Evolutionary conservation across 2,329 filamentous ascomycete genomes (phyloP), one percentile per base, ranked within the genome.

Genomic region (Aspergillus ibericus): DNA sequence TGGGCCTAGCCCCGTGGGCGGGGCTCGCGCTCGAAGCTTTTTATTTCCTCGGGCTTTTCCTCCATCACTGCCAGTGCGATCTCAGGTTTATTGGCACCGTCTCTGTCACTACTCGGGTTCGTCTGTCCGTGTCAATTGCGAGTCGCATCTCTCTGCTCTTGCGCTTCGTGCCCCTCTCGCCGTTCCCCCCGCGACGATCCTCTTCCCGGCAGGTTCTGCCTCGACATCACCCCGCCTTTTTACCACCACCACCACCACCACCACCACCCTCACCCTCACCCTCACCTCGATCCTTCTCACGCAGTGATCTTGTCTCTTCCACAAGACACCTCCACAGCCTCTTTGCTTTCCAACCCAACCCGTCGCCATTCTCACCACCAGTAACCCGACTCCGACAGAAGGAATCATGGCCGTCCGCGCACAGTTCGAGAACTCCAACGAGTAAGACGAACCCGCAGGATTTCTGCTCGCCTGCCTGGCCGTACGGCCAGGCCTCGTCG

Each of bases 341-440:
- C 27, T 32, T 25, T 49, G 42, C 44, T 56, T 22, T 13, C 27
- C 6, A 9, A 22, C 10, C 10, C 20, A 10, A 16, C 22, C 9
- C 34, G 4, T 22, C 35, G 29, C 8, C 18, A 53, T 32, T 25
- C 4, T 15, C 50, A 53, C 9, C 46, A 22, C 34, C 25, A 18
- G 51, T 32, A 34, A 36, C 34, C 34, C 36, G 36, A 32, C 10
- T 34, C 22, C 38, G 38, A 53, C 42, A 47, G 35, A 42, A 47
- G 15, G 18, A 63, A 67, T 56, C 62, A 81, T 81, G 78, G 78
- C 78, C 68, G 77, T 81, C 54, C 78, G 78, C 66, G 78, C 78
- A 52, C 77, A 78, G 65, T 81, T 81, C 60, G 79, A 81, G 70
- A 81, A 81, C 69, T 80, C 78, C 46, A 80, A 81, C 67, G 79